Evolutionary conservation across 2,329 filamentous ascomycete genomes (phyloP).

Genomic region (Cladophialophora immunda): DNA sequence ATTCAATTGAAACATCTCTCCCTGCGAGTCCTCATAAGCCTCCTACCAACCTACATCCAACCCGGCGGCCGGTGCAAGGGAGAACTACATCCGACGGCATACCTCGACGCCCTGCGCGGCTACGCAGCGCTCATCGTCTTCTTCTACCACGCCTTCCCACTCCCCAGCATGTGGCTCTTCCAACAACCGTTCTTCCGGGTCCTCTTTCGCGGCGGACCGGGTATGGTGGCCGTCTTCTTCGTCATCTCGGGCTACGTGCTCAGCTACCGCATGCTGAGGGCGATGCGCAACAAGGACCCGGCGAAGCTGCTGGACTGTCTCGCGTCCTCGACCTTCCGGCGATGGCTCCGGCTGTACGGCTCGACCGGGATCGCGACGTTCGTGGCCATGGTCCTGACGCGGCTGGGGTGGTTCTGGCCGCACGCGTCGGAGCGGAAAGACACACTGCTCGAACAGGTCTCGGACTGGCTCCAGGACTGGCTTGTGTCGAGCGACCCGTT

Average conservation of each 20-base stretch:
- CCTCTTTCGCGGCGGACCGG: conserved; percentile 34
- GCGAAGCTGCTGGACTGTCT: conserved; percentile 45
- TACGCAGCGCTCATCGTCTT: conserved; percentile 57
- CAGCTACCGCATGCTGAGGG: conserved; percentile 52
- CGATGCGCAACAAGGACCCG: conserved; percentile 48
- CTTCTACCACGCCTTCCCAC: conserved; percentile 55
- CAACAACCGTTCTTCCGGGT: conserved; percentile 51
- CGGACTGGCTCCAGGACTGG: conserved; percentile 37
- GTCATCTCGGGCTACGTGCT: conserved; percentile 59
- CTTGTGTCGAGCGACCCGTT: conserved; percentile 47
- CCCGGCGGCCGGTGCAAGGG: background rate
- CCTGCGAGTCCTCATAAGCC: background rate
- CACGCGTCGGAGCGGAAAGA: conserved; percentile 27
- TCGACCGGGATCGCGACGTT: conserved; percentile 52
- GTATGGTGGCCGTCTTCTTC: conserved; percentile 56
- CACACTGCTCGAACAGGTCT: conserved; percentile 30
- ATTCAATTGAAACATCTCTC: background rate
- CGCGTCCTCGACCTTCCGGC: conserved; percentile 55
- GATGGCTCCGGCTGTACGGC: conserved; percentile 54
- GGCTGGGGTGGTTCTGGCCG: conserved; percentile 52
- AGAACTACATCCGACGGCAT: conserved; percentile 30
- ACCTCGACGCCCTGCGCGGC: conserved; percentile 53
- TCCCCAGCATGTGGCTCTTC: conserved; percentile 14
- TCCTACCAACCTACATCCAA: conserved; percentile 15
- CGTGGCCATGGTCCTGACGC: conserved; percentile 51